Evolutionary conservation across 306 rosid genomes (phyloP).

Genomic region (Geum urbanum): DNA sequence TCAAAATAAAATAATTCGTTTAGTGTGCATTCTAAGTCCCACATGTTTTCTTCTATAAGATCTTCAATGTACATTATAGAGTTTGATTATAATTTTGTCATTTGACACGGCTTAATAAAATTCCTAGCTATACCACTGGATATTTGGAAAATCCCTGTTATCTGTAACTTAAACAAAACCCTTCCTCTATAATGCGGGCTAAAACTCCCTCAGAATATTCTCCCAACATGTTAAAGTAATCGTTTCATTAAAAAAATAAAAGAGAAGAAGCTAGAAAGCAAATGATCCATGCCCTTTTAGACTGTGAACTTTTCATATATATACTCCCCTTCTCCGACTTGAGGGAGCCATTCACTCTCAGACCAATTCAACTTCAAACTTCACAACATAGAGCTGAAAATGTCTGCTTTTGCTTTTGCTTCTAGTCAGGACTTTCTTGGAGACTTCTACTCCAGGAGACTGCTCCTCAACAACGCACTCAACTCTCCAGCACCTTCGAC

Average conservation of each 20-base stretch:
- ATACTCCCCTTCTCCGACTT: conserved; percentile 18
- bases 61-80: too few relatives aligned
- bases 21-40: too few relatives aligned
- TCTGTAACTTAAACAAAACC: conserved; percentile 11
- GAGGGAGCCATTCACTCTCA: conserved; percentile 15
- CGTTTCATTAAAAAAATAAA: not conserved
- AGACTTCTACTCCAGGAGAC: conserved; percentile 55
- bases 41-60: too few relatives aligned
- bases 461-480: conserved; percentile 46
- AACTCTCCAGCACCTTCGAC: conserved; percentile 37
- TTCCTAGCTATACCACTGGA: too few relatives aligned
- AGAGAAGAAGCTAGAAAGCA: conserved; percentile 5
- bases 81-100: too few relatives aligned
- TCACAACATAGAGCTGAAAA: conserved; percentile 17
- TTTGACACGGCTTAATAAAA: too few relatives aligned
- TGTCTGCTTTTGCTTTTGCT: conserved; percentile 42
- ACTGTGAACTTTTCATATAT: conserved; percentile 23
- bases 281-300: conserved; percentile 2
- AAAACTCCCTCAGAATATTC: conserved; percentile 30
- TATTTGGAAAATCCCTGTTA: conserved; percentile 32
- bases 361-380: conserved; percentile 1
- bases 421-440: conserved; percentile 30
- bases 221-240: conserved; percentile 5
- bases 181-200: not conserved
- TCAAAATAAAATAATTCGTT: too few relatives aligned